Evolutionary conservation across 257 asterid species (phyloP).

Genomic region (Nicotiana obtusifolia): DNA sequence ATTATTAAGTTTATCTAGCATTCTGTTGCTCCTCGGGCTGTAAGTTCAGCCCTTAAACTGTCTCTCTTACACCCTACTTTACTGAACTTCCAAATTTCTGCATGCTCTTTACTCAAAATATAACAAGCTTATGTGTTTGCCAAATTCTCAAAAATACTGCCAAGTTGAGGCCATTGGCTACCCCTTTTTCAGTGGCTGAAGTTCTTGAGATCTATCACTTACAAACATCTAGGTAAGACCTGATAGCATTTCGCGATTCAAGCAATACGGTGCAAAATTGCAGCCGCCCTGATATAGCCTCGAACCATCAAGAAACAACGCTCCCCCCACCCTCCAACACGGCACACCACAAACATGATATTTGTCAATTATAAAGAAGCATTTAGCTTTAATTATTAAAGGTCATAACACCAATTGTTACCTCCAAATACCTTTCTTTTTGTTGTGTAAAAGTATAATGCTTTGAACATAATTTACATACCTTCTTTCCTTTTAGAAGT

Average conservation of each 20-base stretch:
- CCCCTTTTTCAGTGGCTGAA: neutral
- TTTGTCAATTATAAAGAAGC: neutral
- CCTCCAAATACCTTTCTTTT: neutral
- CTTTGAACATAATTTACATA: conserved; percentile 12
- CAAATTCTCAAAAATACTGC: neutral
- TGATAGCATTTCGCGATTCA: neutral
- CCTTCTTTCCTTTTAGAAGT: conserved; percentile 66
- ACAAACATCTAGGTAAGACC: neutral
- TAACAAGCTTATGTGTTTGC: neutral
- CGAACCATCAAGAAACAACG: neutral
- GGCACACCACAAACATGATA: neutral
- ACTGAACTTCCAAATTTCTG: neutral
- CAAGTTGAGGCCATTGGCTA: neutral
- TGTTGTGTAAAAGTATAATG: neutral
- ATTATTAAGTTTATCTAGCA: neutral
- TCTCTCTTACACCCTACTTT: neutral
- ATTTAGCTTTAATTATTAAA: neutral
- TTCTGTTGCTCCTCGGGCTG: neutral
- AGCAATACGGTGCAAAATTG: neutral
- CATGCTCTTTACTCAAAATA: neutral
- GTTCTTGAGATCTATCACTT: neutral
- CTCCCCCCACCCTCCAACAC: neutral
- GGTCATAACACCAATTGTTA: neutral
- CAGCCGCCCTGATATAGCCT: neutral
- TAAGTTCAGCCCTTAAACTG: neutral